Evolutionary conservation across 2,329 filamentous ascomycete genomes (phyloP).

Genomic region (Podosphaera aphanis): DNA sequence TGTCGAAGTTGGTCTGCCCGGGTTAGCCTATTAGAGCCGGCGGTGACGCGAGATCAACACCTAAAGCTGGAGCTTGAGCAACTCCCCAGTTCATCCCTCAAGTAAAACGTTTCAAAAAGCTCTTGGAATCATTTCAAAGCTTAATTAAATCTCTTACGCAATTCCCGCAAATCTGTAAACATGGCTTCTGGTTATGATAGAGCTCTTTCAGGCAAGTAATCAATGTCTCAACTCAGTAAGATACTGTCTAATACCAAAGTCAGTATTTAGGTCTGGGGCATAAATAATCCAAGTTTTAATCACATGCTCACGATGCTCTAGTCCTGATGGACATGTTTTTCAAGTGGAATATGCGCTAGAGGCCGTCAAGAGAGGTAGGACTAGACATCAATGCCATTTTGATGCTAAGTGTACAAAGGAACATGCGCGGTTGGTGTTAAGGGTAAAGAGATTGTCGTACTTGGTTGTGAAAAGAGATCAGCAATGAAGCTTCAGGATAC

Average conservation of each 20-base stretch:
- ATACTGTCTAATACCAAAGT: slow-evolving; percentile 11
- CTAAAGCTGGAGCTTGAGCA: too few species aligned
- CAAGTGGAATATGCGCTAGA: slow-evolving; percentile 98
- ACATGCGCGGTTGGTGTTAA: slow-evolving; percentile 97
- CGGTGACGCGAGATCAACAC: too few species aligned
- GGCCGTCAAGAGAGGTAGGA: slow-evolving; percentile 83
- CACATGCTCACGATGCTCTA: slow-evolving; percentile 18
- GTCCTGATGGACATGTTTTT: slow-evolving; percentile 97
- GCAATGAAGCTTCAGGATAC: slow-evolving; percentile 99
- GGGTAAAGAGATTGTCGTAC: slow-evolving; percentile 76
- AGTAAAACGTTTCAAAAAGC: background rate
- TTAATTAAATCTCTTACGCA: background rate
- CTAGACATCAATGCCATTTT: background rate
- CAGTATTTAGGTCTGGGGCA: slow-evolving; percentile 59
- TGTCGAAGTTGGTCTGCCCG: too few species aligned
- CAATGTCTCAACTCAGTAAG: slow-evolving; percentile 21
- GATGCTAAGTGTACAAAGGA: slow-evolving; percentile 27
- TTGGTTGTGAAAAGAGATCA: slow-evolving; percentile 95
- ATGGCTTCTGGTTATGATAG: slow-evolving; percentile 97
- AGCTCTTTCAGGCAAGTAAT: slow-evolving; percentile 65
- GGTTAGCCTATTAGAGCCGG: too few species aligned
- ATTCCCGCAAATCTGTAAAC: slow-evolving; percentile 12
- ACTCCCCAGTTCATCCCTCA: background rate
- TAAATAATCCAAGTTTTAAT: slow-evolving; percentile 2
- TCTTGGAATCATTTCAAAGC: background rate